phyloP scores from a whole-genome alignment of 805 yeast genomes.

The Candida sphagnicola region DNA sequence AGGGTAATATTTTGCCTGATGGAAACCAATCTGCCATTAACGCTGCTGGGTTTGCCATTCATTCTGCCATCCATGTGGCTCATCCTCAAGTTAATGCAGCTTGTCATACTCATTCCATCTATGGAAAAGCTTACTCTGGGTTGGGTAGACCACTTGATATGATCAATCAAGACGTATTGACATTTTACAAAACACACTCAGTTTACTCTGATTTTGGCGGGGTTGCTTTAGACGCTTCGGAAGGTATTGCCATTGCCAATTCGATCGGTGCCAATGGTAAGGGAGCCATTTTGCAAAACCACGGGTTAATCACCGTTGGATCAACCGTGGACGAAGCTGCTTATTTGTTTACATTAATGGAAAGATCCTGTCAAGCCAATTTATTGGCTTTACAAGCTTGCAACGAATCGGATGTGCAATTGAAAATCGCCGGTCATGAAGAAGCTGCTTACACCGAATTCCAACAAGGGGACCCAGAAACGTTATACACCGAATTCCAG shows the following conservation, averaged over 20 bases:
- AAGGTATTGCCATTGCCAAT: constrained; percentile 27
- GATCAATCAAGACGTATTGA: constrained; percentile 76
- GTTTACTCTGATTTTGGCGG: constrained; percentile 75
- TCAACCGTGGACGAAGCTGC: constrained; percentile 35
- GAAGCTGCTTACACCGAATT: constrained; percentile 66
- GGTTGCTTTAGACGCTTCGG: constrained; percentile 48
- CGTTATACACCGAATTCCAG: constrained; percentile 70
- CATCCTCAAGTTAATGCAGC: constrained; percentile 39
- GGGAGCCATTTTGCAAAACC: constrained; percentile 30
- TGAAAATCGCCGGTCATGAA: constrained; percentile 49
- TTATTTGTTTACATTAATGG: constrained; percentile 28
- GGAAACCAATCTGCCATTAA: constrained; percentile 37
- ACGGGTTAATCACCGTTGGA: constrained; percentile 34
- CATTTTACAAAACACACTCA: constrained; percentile 59
- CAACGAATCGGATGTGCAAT: constrained; percentile 34
- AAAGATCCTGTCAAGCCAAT: constrained; percentile 27
- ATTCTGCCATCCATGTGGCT: constrained; percentile 34
- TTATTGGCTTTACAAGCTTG: constrained; percentile 35
- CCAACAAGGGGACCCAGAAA: constrained; percentile 60
- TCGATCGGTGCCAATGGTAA: constrained; percentile 25
- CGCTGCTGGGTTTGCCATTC: constrained; percentile 41
- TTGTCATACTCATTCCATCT: constrained; percentile 37
- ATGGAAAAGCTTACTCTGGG: constrained; percentile 37
- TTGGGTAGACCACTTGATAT: constrained; percentile 53
- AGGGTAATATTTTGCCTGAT: constrained; percentile 35